Percentiles rank a stretch among this genome's conserved stretches.
These are phyloP conservation scores for Arctium minus DNA, from an alignment of 129 eudicot species.

Conservation along the genomic window DNA sequence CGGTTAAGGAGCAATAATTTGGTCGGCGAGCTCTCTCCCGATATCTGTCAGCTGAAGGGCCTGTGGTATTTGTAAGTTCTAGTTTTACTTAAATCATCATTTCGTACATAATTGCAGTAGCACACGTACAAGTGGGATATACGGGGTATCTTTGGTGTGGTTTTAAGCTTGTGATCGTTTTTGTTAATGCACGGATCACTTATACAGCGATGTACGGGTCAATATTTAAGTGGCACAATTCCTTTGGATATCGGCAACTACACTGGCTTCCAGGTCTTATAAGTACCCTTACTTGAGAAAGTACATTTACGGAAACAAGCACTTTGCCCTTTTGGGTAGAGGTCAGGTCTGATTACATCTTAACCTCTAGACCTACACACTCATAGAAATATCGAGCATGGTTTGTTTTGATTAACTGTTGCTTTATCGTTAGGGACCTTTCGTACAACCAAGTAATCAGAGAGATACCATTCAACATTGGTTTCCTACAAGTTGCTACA, in stretches of 20 bases:
- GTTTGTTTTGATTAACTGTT: background rate
- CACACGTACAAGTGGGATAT: background rate
- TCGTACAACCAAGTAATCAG: conserved; percentile 79
- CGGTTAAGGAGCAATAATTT: too few relatives aligned
- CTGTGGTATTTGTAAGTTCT: too few relatives aligned
- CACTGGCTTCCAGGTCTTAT: too few relatives aligned
- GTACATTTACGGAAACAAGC: too few relatives aligned
- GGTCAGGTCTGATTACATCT: too few relatives aligned
- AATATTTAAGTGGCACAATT: conserved; percentile 90
- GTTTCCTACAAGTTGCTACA: conserved; percentile 92
- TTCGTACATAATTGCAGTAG: too few relatives aligned
- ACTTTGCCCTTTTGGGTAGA: too few relatives aligned
- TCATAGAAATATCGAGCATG: background rate
- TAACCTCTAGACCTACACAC: background rate
- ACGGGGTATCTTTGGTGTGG: background rate
- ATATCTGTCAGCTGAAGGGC: too few relatives aligned
- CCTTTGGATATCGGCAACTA: too few relatives aligned
- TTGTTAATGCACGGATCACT: background rate
- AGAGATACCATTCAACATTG: conserved; percentile 87
- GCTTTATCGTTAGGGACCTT: conserved; percentile 58
- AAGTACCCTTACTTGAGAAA: too few relatives aligned
- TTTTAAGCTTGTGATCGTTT: background rate
- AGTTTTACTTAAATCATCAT: too few relatives aligned
- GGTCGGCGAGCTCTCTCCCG: too few relatives aligned
- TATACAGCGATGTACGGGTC: conserved; percentile 82